Evolutionary conservation across 140 eudicot species (phyloP).

Genomic region (Senecio squalidus): DNA sequence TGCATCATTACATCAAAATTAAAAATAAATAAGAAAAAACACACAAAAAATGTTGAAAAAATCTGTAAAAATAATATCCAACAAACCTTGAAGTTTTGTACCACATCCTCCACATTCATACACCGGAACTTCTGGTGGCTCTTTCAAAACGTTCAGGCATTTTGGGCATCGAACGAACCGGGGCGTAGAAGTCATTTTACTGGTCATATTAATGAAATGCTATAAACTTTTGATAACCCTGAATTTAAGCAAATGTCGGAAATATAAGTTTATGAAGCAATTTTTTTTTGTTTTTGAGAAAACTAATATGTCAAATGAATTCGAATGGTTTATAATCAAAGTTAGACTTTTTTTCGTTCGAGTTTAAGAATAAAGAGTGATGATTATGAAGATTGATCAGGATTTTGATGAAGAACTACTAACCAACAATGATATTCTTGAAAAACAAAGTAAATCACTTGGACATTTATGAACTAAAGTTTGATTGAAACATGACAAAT

Average conservation of each 20-base stretch:
- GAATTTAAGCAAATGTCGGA: too few relatives aligned
- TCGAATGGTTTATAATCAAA: too few relatives aligned
- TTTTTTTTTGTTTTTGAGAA: too few relatives aligned
- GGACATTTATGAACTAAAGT: constrained; percentile 18
- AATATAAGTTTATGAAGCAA: too few relatives aligned
- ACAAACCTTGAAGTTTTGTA: constrained; percentile 59
- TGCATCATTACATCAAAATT: constrained; percentile 30
- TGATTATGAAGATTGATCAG: constrained; percentile 2
- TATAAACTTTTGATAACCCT: not conserved
- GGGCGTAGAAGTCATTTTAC: constrained; percentile 27
- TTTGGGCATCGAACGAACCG: constrained; percentile 73
- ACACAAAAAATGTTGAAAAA: not conserved
- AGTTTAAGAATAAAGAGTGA: not conserved
- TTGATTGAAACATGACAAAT: constrained; percentile 19
- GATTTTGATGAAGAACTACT: constrained; percentile 13
- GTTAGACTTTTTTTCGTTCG: constrained; percentile 4
- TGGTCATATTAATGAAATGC: constrained; percentile 20
- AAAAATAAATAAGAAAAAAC: not conserved
- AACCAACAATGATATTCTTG: not conserved
- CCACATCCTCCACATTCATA: constrained; percentile 85
- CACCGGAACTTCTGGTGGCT: constrained; percentile 48
- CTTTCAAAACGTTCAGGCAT: constrained; percentile 56
- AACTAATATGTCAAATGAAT: too few relatives aligned
- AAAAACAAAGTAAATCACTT: not conserved
- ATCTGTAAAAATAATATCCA: not conserved